Percentiles rank a stretch among this genome's conserved stretches.
phyloP scores from a whole-genome alignment of 2,329 filamentous ascomycete genomes.

The Fusarium succisae region DNA sequence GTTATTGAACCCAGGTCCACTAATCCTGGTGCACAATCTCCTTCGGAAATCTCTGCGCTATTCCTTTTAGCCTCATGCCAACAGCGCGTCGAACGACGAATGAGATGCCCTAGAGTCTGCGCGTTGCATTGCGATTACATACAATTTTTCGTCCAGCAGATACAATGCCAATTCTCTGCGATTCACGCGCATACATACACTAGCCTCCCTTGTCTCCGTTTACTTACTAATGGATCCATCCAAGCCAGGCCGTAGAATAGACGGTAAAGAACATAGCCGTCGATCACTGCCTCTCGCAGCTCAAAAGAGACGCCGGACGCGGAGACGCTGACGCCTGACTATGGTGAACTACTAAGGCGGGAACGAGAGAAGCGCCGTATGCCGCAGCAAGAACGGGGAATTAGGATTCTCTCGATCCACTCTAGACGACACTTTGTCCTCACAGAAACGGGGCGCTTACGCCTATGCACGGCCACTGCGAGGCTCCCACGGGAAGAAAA shows the following conservation, averaged over 20 bases:
- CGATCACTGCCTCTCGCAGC: slow-evolving; percentile 23
- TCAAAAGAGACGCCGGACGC: slow-evolving; percentile 29
- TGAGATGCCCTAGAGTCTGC: not conserved
- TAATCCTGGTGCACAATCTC: slow-evolving; percentile 6
- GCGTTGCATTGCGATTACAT: slow-evolving; percentile 17
- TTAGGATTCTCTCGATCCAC: slow-evolving; percentile 7
- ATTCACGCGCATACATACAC: slow-evolving; percentile 23
- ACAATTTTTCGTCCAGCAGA: not conserved
- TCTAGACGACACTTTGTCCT: slow-evolving; percentile 21
- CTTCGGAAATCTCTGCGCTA: slow-evolving; percentile 24
- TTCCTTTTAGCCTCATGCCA: slow-evolving; percentile 20
- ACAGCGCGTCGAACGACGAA: slow-evolving; percentile 6
- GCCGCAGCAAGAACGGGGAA: slow-evolving; percentile 21
- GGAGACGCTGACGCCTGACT: slow-evolving; percentile 23
- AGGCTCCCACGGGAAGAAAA: slow-evolving; percentile 24
- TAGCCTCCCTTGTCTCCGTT: slow-evolving; percentile 19
- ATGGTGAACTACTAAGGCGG: slow-evolving; percentile 7
- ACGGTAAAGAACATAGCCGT: slow-evolving; percentile 9
- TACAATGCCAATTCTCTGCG: slow-evolving; percentile 1
- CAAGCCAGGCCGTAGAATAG: not conserved
- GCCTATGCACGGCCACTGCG: slow-evolving; percentile 7
- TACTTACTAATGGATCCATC: slow-evolving; percentile 10
- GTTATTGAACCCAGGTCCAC: slow-evolving; percentile 23
- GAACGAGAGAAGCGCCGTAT: slow-evolving; percentile 25
- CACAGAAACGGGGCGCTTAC: slow-evolving; percentile 26